These are phyloP conservation scores for Ceratobasidium sp. DNA, from an alignment of 1,284 basidiomycete species.

Conservation along the genomic window DNA sequence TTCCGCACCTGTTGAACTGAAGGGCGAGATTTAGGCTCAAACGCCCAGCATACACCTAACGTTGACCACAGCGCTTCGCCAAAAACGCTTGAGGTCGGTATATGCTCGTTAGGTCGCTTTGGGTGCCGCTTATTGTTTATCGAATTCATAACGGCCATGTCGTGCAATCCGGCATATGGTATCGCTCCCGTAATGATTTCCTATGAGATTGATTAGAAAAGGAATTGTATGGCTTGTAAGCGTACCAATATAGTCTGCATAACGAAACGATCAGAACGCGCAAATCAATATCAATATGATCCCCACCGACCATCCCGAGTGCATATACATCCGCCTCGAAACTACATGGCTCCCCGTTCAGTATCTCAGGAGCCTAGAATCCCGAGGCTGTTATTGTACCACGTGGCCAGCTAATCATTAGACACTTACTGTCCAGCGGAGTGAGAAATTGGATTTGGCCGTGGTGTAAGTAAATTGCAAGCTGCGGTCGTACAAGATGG, in stretches of 20 bases:
- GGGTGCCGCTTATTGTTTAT: not conserved
- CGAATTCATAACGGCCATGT: not conserved
- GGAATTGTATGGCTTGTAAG: not conserved
- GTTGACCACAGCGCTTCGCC: constrained; percentile 4
- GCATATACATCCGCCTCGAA: constrained; percentile 17
- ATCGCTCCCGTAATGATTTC: constrained; percentile 4
- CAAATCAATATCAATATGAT: not conserved
- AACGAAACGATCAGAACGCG: not conserved
- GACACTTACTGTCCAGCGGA: constrained; percentile 14
- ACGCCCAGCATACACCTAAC: not conserved
- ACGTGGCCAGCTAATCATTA: not conserved
- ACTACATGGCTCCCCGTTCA: not conserved
- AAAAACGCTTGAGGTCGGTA: not conserved
- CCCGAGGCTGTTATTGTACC: not conserved
- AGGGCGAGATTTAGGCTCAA: not conserved
- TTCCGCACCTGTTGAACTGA: not conserved
- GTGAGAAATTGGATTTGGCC: not conserved
- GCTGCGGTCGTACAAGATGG: not conserved
- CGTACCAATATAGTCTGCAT: constrained; percentile 13
- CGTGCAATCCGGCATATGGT: not conserved
- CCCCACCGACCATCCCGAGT: constrained; percentile 14
- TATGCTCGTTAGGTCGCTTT: constrained; percentile 1
- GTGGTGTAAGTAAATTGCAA: constrained; percentile 12
- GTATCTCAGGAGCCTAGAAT: not conserved
- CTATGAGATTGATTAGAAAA: not conserved